Evolutionary conservation across 371 early-diverging fungal species (phyloP).

Genomic region (Circinella umbellata): DNA sequence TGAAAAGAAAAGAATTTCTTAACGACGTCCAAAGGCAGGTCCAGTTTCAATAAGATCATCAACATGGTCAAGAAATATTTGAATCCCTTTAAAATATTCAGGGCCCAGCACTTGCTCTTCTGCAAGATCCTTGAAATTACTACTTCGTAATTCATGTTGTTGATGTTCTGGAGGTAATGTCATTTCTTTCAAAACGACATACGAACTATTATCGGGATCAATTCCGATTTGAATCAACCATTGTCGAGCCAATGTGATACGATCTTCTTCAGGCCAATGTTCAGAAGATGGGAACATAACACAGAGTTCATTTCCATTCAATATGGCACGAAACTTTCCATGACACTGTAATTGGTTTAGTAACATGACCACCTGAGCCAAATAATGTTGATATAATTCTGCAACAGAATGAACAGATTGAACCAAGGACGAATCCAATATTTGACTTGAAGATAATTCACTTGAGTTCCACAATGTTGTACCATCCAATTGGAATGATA

Average conservation of each 20-base stretch:
- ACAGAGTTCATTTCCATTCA: constrained; percentile 18
- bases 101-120: constrained; percentile 33
- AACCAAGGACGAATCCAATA: constrained; percentile 17
- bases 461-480: constrained; percentile 6
- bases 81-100: constrained; percentile 51
- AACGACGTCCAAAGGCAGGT: constrained; percentile 28
- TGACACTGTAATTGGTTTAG: constrained; percentile 11
- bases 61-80: constrained; percentile 47
- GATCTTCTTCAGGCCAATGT: constrained; percentile 13
- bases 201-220: constrained; percentile 26
- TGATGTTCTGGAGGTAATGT: constrained; percentile 1
- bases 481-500: constrained; percentile 18
- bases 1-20: not conserved
- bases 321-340: constrained; percentile 7
- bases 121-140: not conserved
- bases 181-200: constrained; percentile 25
- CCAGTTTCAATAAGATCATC: constrained; percentile 48
- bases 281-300: constrained; percentile 17
- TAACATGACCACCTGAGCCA: constrained; percentile 15
- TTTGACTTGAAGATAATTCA: constrained; percentile 1
- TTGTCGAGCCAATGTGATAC: constrained; percentile 12
- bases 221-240: constrained; percentile 29
- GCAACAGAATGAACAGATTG: constrained; percentile 12
- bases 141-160: not conserved
- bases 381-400: constrained; percentile 14